These are phyloP conservation scores for Gastrolobium villosum DNA, from an alignment of 306 rosid species.

Conservation along the genomic window DNA sequence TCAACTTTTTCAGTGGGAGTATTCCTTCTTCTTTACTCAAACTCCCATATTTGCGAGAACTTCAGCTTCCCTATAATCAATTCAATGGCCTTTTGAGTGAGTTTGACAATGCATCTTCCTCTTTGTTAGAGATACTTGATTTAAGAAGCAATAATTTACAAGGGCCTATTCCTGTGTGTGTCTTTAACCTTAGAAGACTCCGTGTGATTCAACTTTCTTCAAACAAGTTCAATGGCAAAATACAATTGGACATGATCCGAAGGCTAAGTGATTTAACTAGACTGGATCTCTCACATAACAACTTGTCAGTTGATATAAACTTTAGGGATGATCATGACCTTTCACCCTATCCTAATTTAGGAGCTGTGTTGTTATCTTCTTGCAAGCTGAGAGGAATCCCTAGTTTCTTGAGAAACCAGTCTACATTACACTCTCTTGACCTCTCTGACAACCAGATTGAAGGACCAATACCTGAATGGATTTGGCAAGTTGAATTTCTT, in stretches of 20 bases:
- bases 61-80: constrained; percentile 35
- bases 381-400: constrained; percentile 51
- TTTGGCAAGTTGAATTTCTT: constrained; percentile 8
- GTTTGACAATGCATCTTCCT: background rate
- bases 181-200: constrained; percentile 47
- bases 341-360: constrained; percentile 33
- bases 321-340: background rate
- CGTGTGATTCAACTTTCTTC: constrained; percentile 47
- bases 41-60: constrained; percentile 32
- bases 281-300: constrained; percentile 62
- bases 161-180: constrained; percentile 53
- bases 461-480: constrained; percentile 39
- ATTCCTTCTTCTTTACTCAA: constrained; percentile 42
- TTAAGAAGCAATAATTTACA: constrained; percentile 54
- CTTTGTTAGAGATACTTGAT: constrained; percentile 45
- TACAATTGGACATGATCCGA: constrained; percentile 28
- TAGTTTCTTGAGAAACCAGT: constrained; percentile 48
- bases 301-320: constrained; percentile 22
- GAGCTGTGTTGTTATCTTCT: constrained; percentile 47
- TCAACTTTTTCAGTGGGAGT: constrained; percentile 47
- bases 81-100: constrained; percentile 46
- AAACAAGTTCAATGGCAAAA: constrained; percentile 62
- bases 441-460: constrained; percentile 50
- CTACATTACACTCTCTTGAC: constrained; percentile 27
- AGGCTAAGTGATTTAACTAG: constrained; percentile 33